phyloP scores from a whole-genome alignment of 2,329 filamentous ascomycete genomes.

The Knoxdaviesia proteae region DNA sequence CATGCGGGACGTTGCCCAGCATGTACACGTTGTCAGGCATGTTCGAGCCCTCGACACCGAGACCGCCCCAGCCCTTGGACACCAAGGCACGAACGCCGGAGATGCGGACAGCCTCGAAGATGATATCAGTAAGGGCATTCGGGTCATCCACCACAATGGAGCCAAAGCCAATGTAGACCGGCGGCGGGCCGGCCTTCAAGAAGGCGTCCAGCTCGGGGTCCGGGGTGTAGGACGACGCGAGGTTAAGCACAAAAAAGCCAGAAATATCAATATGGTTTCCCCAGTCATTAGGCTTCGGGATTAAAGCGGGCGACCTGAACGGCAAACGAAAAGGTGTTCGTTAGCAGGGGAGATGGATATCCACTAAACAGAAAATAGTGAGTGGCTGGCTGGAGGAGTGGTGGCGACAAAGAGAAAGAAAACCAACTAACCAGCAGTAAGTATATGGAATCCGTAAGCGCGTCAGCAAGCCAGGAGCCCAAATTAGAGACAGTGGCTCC shows the following conservation, averaged over 20 bases:
- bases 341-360: no score
- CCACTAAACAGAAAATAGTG: neutral
- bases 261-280: conserved; percentile 47
- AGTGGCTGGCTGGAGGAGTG: neutral
- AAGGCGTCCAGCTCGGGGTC: conserved; percentile 44
- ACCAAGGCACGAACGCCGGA: conserved; percentile 59
- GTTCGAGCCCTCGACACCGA: conserved; percentile 49
- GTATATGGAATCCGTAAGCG: conserved; percentile 65
- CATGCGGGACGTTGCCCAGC: conserved; percentile 69
- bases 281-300: conserved; percentile 67
- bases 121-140: conserved; percentile 44
- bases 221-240: conserved; percentile 45
- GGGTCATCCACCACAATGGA: conserved; percentile 67
- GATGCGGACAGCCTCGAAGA: conserved; percentile 48
- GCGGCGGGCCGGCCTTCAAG: conserved; percentile 45
- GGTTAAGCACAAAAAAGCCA: conserved; percentile 56
- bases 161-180: conserved; percentile 67
- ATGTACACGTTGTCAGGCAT: conserved; percentile 64
- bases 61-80: conserved; percentile 73
- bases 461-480: conserved; percentile 61
- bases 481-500: conserved; percentile 58
- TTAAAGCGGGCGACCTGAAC: conserved; percentile 45
- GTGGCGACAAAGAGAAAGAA: neutral
- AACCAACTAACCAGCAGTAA: conserved; percentile 50
- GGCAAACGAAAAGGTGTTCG: neutral